phyloP scores from a whole-genome alignment of 441 rosid species.

The Populus hybrid region DNA sequence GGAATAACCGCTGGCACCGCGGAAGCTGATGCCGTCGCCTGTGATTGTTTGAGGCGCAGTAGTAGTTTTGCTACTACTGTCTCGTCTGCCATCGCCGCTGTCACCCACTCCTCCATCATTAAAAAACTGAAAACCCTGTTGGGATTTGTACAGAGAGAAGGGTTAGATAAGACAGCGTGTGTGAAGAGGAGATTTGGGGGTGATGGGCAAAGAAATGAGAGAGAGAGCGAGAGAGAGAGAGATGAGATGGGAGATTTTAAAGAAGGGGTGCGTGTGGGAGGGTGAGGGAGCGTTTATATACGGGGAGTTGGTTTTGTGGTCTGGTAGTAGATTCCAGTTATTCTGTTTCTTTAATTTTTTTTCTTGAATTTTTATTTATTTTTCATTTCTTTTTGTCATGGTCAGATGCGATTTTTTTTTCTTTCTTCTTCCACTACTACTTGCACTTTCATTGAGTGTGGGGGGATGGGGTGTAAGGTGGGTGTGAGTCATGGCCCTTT shows the following conservation, averaged over 20 bases:
- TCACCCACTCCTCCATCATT: slow-evolving; percentile 68
- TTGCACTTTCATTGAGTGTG: too few species aligned
- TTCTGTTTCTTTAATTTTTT: slow-evolving; percentile 8
- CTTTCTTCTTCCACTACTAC: not conserved
- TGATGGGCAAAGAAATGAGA: not conserved
- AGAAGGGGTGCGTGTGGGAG: not conserved
- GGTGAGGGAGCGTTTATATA: not conserved
- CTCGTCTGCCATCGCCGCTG: slow-evolving; percentile 75
- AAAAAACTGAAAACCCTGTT: not conserved
- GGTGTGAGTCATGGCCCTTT: too few species aligned
- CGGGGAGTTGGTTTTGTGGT: slow-evolving; percentile 6
- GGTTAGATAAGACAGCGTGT: not conserved
- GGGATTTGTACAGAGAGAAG: not conserved
- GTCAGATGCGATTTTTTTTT: not conserved
- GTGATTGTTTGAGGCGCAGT: slow-evolving; percentile 56
- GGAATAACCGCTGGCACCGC: slow-evolving; percentile 25
- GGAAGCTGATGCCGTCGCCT: slow-evolving; percentile 19
- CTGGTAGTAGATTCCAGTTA: slow-evolving; percentile 38
- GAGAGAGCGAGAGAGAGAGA: slow-evolving; percentile 19
- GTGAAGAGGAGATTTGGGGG: not conserved
- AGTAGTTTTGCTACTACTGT: slow-evolving; percentile 72
- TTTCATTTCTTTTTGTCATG: not conserved
- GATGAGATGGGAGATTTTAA: slow-evolving; percentile 16
- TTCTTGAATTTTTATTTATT: not conserved
- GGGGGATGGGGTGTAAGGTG: too few species aligned